Evolutionary conservation across 2,329 filamentous ascomycete species (phyloP), one percentile per base, ranked within the genome.

Genomic region (Monilinia laxa): DNA sequence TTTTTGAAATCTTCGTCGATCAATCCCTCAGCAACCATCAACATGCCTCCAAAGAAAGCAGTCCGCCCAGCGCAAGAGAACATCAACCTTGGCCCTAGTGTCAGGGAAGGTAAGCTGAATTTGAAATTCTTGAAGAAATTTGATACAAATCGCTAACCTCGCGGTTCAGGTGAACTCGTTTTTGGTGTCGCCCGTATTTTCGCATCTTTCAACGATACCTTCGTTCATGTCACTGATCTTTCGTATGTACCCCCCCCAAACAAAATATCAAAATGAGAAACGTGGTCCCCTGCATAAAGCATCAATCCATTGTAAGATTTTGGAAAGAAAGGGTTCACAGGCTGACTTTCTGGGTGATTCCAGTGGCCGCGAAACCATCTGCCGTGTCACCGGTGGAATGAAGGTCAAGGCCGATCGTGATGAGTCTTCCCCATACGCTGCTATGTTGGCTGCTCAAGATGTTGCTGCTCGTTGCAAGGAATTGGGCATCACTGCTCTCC

Each of bases 391-490:
- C 78, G 95, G 96, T 86, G 96, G 96, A 81, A 99, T 99, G 95
- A 99, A 99, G 89, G 95, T 99, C 89, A 99, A 99, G 91, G 93
- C 93, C 83, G 93, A 99, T 81, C 94, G 95, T 88, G 95, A 99
- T 85, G 95, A 99, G 87, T 98, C 94, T 79, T 98, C 95, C 76
- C 95, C 95, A 78, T 99, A 99, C 88, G 95, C 95, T 79, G 95
- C 95, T 84, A 99, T 99, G 95, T 93, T 99, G 91, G 95, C 95
- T 84, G 95, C 95, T 75, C 95, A 99, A 88, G 93, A 97, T 82
- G 93, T 96, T 80, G 95, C 95, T 78, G 85, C 87, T 81, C 92
- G 95, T 74, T 95, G 92, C 85, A 90, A 91, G 83, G 88, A 92
- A 79, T 82, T 93, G 76, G 88, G 87, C 75, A 93, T 95, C 80